Percentiles rank a stretch among this genome's conserved stretches.
phyloP scores from a whole-genome alignment of 1,284 basidiomycete genomes.

The Moesziomyces sp. region DNA sequence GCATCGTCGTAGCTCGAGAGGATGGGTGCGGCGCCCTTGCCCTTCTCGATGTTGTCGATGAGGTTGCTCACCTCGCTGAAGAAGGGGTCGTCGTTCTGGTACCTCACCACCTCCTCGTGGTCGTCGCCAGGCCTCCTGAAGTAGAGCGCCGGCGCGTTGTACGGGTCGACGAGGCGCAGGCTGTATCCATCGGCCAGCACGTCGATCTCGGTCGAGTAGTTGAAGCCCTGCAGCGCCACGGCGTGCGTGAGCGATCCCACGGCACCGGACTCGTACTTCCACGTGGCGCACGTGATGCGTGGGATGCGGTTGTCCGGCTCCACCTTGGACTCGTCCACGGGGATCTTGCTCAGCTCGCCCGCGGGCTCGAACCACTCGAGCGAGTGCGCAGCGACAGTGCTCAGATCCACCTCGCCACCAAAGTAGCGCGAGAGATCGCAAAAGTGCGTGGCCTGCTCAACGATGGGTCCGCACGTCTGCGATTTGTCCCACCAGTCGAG shows the following conservation, averaged over 20 bases:
- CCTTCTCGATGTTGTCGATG: slow-evolving; percentile 65
- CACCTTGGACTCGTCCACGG: slow-evolving; percentile 82
- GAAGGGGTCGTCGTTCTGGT: slow-evolving; percentile 67
- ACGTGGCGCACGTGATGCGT: slow-evolving; percentile 65
- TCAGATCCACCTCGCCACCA: slow-evolving; percentile 92
- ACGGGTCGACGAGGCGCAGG: slow-evolving; percentile 65
- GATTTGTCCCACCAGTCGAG: slow-evolving; percentile 97
- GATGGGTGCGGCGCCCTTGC: slow-evolving; percentile 54
- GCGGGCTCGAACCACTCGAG: slow-evolving; percentile 71
- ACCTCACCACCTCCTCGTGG: slow-evolving; percentile 67
- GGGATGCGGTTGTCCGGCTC: slow-evolving; percentile 67
- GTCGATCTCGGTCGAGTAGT: slow-evolving; percentile 66
- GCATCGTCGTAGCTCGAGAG: slow-evolving; percentile 63
- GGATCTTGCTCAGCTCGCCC: slow-evolving; percentile 82
- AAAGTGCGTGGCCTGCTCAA: slow-evolving; percentile 94
- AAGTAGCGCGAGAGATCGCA: slow-evolving; percentile 88
- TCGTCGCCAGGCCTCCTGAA: slow-evolving; percentile 66
- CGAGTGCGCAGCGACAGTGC: slow-evolving; percentile 74
- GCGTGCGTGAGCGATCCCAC: slow-evolving; percentile 66
- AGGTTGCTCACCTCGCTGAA: slow-evolving; percentile 66
- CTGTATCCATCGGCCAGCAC: slow-evolving; percentile 65
- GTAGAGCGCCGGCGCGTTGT: slow-evolving; percentile 66
- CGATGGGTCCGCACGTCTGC: slow-evolving; percentile 86
- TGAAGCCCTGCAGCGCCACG: slow-evolving; percentile 65
- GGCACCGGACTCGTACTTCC: slow-evolving; percentile 66